These are phyloP conservation scores for Paramecium octaurelia DNA, from an alignment of 73 alveolate species.

Conservation along the genomic window DNA sequence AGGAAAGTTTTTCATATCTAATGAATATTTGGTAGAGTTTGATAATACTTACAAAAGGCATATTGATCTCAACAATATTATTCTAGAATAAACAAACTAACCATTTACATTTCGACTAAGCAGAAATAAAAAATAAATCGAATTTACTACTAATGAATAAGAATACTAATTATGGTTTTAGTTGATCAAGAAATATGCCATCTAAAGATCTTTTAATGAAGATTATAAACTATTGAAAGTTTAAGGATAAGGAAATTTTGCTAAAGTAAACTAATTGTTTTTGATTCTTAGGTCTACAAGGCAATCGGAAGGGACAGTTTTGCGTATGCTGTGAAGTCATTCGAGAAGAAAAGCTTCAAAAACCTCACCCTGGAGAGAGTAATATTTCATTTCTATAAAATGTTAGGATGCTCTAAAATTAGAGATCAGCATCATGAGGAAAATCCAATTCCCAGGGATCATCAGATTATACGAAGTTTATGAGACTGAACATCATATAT, in stretches of 20 bases:
- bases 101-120: not conserved
- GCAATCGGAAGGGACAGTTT: not conserved
- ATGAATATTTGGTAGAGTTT: not conserved
- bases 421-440: conserved; percentile 48
- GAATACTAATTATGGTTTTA: conserved; percentile 45
- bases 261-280: conserved; percentile 17
- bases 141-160: not conserved
- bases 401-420: conserved; percentile 26
- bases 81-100: not conserved
- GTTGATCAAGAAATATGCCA: conserved; percentile 34
- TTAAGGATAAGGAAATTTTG: conserved; percentile 62
- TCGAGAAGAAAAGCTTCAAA: conserved; percentile 55
- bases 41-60: conserved; percentile 31
- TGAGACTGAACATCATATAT: conserved; percentile 74
- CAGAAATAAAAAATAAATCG: conserved; percentile 23
- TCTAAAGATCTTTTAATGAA: conserved; percentile 39
- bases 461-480: conserved; percentile 86
- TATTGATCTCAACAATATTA: not conserved
- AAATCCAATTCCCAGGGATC: conserved; percentile 83
- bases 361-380: conserved; percentile 46
- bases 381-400: not conserved
- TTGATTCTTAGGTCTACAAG: conserved; percentile 5
- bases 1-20: conserved; percentile 1
- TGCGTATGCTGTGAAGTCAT: conserved; percentile 55
- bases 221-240: conserved; percentile 52